Conservation (phyloP, 768 basidiomycete species). For the Cyclocybe cylindracea region DNA sequence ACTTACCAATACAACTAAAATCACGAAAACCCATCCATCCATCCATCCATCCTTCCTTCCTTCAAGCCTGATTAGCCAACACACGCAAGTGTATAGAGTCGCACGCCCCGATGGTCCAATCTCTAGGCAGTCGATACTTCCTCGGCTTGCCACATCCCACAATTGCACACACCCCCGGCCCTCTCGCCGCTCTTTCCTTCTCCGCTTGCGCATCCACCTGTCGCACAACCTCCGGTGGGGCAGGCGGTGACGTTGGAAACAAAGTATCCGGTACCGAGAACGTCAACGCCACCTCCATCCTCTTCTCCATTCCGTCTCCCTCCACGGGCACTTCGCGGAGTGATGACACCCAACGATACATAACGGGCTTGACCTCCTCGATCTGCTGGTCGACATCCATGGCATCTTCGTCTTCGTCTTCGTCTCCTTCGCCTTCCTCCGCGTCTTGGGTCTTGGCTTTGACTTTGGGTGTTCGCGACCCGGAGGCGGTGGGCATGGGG, state of each 20-base stretch:
- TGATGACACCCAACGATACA: conserved; percentile 76
- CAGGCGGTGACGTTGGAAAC: conserved; percentile 3
- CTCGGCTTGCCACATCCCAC: conserved; percentile 54
- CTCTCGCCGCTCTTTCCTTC: conserved; percentile 16
- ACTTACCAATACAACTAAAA: too few species aligned
- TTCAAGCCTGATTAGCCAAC: conserved; percentile 37
- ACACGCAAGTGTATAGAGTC: conserved; percentile 65
- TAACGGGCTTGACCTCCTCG: conserved; percentile 45
- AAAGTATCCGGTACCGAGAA: conserved; percentile 52
- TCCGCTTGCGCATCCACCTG: conserved; percentile 8
- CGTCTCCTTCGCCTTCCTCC: conserved; percentile 43
- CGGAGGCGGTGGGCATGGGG: conserved; percentile 24
- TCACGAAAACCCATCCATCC: too few species aligned
- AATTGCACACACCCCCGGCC: conserved; percentile 49
- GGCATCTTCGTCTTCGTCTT: conserved; percentile 36
- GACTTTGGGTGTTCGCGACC: conserved; percentile 22
- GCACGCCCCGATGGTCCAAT: conserved; percentile 66
- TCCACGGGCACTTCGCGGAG: conserved; percentile 31
- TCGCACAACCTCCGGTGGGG: not conserved
- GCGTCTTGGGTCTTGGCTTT: conserved; percentile 28
- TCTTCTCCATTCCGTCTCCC: conserved; percentile 8
- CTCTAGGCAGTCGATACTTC: conserved; percentile 67
- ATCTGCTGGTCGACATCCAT: conserved; percentile 36
- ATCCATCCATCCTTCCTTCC: too few species aligned
- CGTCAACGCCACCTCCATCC: conserved; percentile 46